Evolutionary conservation across 2,329 filamentous ascomycete genomes (phyloP).

Genomic region (Clonostachys solani): DNA sequence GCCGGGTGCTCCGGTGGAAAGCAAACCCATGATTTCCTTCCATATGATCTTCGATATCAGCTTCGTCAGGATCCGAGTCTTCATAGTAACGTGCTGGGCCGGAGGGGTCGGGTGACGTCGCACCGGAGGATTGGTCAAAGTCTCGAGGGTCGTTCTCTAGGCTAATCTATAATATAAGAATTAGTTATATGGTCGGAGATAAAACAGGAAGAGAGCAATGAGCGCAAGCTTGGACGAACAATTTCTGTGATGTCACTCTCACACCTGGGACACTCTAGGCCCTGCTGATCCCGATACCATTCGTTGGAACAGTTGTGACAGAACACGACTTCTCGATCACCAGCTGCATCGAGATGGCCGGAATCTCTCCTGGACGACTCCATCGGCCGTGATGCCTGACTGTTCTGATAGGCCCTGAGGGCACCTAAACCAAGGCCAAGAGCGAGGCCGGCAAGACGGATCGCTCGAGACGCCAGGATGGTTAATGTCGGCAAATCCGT

Average conservation of each 20-base stretch:
- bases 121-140: constrained; percentile 16
- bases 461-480: constrained; percentile 51
- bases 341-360: constrained; percentile 41
- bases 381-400: constrained; percentile 32
- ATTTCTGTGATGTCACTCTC: constrained; percentile 79
- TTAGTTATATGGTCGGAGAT: constrained; percentile 12
- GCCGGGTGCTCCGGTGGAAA: constrained; percentile 27
- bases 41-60: constrained; percentile 50
- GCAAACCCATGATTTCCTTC: constrained; percentile 36
- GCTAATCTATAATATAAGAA: constrained; percentile 35
- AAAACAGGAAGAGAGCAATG: no score
- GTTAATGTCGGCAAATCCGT: no score
- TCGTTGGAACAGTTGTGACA: constrained; percentile 80
- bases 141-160: constrained; percentile 59
- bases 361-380: constrained; percentile 16
- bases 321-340: constrained; percentile 68
- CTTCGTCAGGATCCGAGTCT: constrained; percentile 55
- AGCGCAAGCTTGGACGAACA: constrained; percentile 45
- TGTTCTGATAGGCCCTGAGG: constrained; percentile 47
- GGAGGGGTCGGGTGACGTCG: constrained; percentile 20
- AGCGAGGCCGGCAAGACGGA: constrained; percentile 50
- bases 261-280: constrained; percentile 73
- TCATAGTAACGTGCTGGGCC: constrained; percentile 19
- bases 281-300: constrained; percentile 72
- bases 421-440: constrained; percentile 56